These are phyloP conservation scores for Apiotrichum laibachii DNA, from an alignment of 1,284 basidiomycete genomes.

Conservation along the genomic window DNA sequence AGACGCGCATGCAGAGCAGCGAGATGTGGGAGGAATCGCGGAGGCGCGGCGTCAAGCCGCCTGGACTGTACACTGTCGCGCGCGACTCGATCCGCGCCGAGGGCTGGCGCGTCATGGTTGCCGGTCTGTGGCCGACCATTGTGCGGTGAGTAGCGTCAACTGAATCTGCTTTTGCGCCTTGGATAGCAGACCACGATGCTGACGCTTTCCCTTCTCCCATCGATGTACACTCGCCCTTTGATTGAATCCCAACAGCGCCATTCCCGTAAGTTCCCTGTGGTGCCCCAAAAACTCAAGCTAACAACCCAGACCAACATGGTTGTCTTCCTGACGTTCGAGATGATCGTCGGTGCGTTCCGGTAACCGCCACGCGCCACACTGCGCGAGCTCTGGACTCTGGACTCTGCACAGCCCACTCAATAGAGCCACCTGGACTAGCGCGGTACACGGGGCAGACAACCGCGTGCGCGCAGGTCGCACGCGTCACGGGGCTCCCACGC, in stretches of 20 bases:
- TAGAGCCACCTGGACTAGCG: too few species aligned
- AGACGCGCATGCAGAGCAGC: constrained; percentile 74
- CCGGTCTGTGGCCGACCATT: constrained; percentile 72
- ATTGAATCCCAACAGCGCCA: constrained; percentile 22
- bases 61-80: constrained; percentile 27
- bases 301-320: constrained; percentile 49
- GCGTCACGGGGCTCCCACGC: too few species aligned
- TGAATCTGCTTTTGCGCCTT: too few species aligned
- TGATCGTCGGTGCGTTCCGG: constrained; percentile 40
- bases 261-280: constrained; percentile 27
- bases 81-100: constrained; percentile 63
- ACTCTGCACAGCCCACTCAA: too few species aligned
- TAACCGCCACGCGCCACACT: constrained; percentile 1
- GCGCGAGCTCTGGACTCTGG: too few species aligned
- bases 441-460: too few species aligned
- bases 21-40: constrained; percentile 57
- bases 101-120: constrained; percentile 67
- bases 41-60: constrained; percentile 4
- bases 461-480: too few species aligned
- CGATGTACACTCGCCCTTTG: not conserved
- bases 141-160: constrained; percentile 60
- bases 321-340: constrained; percentile 50
- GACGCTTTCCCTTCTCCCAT: not conserved
- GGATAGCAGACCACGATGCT: not conserved
- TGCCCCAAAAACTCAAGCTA: not conserved